Evolutionary conservation across 495 filamentous ascomycete species (phyloP), one percentile per base, ranked within the genome.

Genomic region (Neurospora sp.): DNA sequence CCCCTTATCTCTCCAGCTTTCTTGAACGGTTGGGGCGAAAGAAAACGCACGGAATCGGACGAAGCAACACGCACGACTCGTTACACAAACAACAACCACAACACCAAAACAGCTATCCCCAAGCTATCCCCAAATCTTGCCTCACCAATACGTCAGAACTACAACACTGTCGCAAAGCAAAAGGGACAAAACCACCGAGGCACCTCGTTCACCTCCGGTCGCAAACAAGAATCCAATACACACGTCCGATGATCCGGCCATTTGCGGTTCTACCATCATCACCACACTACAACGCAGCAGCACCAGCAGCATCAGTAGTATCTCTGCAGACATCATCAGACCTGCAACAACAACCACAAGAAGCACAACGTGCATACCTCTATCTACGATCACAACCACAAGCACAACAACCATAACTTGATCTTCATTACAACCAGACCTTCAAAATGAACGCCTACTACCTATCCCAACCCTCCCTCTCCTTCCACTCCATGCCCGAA

Each of bases 171-270:
- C 27, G 14, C 9, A 8, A 61, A 14, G 7, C 3, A 9, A 16
- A 27, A 53, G n/a, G n/a, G 12, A 66, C 53, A 66, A 66, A 66
- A 66, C 27, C 53, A 66, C 53, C 53, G 27, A 66, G 53, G 53
- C 53, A 66, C 27, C 53, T 66, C 53, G 53, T 66, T 66, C 53
- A 66, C 53, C 40, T 39, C 14, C 37, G 48, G 27, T 20, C 53
- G 18, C 7, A 9, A 8, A 8, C 1, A 59, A 31, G 27, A 27
- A 22, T 16, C 27, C 44, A 27, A 59, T 68, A 35, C 16, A 41
- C n/a, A n/a, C 71, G 69, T 71, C 75, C 75, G 74, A 77, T 77
- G 75, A 73, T 41, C 70, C 70, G 71, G 61, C 69, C 75, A 68
- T n/a, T 70, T 31, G 69, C 72, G 10, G 18, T 73, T 27, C 72